Conservation (phyloP, 805 yeast genomes). For the Pichia californica region DNA sequence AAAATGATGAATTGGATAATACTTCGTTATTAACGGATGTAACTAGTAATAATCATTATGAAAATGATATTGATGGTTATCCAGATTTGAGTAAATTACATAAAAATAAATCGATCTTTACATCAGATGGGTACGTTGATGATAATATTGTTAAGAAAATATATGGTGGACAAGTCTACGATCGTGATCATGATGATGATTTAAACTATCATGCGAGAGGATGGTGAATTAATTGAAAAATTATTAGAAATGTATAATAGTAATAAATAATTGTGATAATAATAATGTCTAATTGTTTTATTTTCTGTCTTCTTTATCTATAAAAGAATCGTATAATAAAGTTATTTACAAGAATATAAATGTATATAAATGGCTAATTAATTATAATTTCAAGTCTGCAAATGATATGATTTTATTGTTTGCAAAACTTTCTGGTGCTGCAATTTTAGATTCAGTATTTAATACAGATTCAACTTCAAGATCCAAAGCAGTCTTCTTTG, state of each 20-base stretch:
- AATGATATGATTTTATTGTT: constrained; percentile 21
- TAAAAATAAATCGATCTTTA: constrained; percentile 1
- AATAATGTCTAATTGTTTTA: no score
- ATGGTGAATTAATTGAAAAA: no score
- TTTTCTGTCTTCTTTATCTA: neutral
- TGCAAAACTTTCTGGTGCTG: constrained; percentile 14
- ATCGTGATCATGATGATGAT: constrained; percentile 28
- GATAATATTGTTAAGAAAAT: constrained; percentile 4
- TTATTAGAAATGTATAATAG: no score
- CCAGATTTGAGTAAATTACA: neutral
- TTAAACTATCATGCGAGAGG: constrained; percentile 37
- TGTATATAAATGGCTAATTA: neutral
- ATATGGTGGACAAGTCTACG: constrained; percentile 9
- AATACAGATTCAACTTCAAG: constrained; percentile 17
- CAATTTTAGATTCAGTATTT: constrained; percentile 1
- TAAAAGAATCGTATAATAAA: neutral
- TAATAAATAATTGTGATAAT: no score
- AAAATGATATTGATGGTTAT: no score
- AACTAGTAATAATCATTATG: no score
- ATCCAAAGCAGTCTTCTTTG: constrained; percentile 19
- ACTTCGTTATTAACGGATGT: no score
- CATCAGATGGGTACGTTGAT: constrained; percentile 16
- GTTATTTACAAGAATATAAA: neutral
- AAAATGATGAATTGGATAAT: no score
- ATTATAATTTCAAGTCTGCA: constrained; percentile 19